These are phyloP conservation scores for Nigrograna mackinnonii DNA, from an alignment of 2,329 filamentous ascomycete species.

Conservation along the genomic window DNA sequence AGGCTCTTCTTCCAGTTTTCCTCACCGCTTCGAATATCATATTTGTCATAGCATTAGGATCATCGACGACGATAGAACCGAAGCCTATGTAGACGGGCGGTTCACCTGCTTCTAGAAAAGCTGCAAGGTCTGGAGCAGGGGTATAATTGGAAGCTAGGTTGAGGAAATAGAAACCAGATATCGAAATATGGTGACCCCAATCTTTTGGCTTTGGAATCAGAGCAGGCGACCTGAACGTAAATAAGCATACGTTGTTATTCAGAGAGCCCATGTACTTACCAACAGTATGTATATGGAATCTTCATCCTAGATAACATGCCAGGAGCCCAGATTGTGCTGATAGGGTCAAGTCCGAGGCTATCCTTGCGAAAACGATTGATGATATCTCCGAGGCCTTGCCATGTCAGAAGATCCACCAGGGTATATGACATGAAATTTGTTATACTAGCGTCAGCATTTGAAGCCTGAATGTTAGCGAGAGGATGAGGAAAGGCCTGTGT, in stretches of 20 bases:
- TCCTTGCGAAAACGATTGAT: constrained; percentile 85
- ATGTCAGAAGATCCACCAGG: constrained; percentile 87
- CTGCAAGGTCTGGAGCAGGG: constrained; percentile 42
- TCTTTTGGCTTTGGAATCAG: constrained; percentile 52
- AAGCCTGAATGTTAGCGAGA: constrained; percentile 77
- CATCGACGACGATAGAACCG: constrained; percentile 46
- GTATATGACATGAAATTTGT: constrained; percentile 85
- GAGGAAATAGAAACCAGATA: constrained; percentile 47
- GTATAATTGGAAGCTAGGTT: constrained; percentile 43
- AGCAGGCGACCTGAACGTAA: constrained; percentile 37
- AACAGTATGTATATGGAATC: constrained; percentile 89
- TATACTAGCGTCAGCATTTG: constrained; percentile 74
- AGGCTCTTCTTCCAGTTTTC: constrained; percentile 70
- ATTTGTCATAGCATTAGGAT: constrained; percentile 45
- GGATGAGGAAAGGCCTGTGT: constrained; percentile 87
- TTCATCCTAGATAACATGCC: constrained; percentile 75
- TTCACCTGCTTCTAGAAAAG: constrained; percentile 42
- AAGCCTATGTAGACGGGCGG: constrained; percentile 48
- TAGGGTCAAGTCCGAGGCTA: constrained; percentile 72
- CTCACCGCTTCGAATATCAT: constrained; percentile 47
- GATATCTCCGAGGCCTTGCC: constrained; percentile 88
- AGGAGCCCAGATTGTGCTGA: constrained; percentile 82
- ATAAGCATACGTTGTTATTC: constrained; percentile 3
- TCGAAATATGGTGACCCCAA: constrained; percentile 45
- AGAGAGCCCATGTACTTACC: constrained; percentile 49